These are phyloP conservation scores for Leccinum aurantiacum DNA, from an alignment of 768 basidiomycete genomes.

Conservation along the genomic window DNA sequence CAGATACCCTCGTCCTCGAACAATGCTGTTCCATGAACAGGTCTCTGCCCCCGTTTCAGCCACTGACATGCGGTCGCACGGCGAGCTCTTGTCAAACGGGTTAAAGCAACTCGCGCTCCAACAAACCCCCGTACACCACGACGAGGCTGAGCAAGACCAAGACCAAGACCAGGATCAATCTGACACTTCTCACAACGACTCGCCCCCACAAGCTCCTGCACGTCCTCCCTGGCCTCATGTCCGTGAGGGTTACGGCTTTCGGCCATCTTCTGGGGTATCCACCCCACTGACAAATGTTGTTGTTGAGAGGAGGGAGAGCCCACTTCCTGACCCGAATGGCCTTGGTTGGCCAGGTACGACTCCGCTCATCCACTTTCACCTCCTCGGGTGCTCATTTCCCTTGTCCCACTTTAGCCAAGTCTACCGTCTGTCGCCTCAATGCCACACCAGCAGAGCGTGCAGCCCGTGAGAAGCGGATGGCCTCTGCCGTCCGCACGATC, in stretches of 20 bases:
- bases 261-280: slow-evolving; percentile 62
- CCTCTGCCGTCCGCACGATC: slow-evolving; percentile 83
- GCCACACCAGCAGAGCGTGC: slow-evolving; percentile 72
- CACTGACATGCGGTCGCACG: slow-evolving; percentile 33
- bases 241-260: slow-evolving; percentile 83
- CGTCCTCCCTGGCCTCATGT: slow-evolving; percentile 37
- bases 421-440: slow-evolving; percentile 80
- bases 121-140: slow-evolving; percentile 11
- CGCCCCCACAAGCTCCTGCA: slow-evolving; percentile 15
- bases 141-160: slow-evolving; percentile 1
- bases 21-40: not conserved
- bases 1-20: not conserved
- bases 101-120: slow-evolving; percentile 47
- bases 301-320: slow-evolving; percentile 29
- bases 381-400: slow-evolving; percentile 15
- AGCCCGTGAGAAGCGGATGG: slow-evolving; percentile 73
- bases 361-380: not conserved
- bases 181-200: slow-evolving; percentile 10
- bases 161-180: not conserved
- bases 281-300: slow-evolving; percentile 49
- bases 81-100: slow-evolving; percentile 43
- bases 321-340: slow-evolving; percentile 60
- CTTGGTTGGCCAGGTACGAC: slow-evolving; percentile 88
- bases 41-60: not conserved
- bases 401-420: slow-evolving; percentile 62